These are phyloP conservation scores for Scenedesmus sp. DNA, from an alignment of 163 green algal species.

Conservation along the genomic window DNA sequence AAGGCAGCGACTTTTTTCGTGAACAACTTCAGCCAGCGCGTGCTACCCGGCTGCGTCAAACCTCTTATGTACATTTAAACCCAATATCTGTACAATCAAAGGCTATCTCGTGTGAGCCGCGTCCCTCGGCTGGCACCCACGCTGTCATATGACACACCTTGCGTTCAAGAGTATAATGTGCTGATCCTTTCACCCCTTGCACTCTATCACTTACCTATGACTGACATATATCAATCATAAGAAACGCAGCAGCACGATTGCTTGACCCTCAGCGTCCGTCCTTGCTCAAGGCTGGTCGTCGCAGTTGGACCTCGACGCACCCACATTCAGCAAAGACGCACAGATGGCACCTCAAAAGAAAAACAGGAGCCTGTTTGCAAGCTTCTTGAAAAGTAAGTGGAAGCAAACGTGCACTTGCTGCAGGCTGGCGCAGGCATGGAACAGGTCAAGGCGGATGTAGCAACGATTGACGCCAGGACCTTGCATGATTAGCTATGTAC, in stretches of 20 bases:
- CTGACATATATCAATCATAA: not conserved
- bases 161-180: slow-evolving; percentile 13
- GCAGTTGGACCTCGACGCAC: slow-evolving; percentile 4
- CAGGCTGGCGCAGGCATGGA: not conserved
- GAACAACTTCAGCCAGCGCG: not conserved
- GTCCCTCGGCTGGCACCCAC: slow-evolving; percentile 7
- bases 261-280: not conserved
- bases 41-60: not conserved
- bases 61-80: not conserved
- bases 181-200: not conserved
- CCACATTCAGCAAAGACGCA: not conserved
- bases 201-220: not conserved
- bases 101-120: not conserved
- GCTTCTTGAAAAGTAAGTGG: not conserved
- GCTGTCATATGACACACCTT: not conserved
- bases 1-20: not conserved
- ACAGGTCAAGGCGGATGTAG: not conserved
- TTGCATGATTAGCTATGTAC: not conserved
- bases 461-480: not conserved
- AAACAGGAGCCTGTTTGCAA: not conserved
- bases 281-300: slow-evolving; percentile 8
- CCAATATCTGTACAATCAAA: not conserved
- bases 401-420: not conserved
- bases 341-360: slow-evolving; percentile 15
- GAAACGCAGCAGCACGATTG: not conserved